phyloP scores from a whole-genome alignment of 257 asterid species.

The Nicotiana undulata region DNA sequence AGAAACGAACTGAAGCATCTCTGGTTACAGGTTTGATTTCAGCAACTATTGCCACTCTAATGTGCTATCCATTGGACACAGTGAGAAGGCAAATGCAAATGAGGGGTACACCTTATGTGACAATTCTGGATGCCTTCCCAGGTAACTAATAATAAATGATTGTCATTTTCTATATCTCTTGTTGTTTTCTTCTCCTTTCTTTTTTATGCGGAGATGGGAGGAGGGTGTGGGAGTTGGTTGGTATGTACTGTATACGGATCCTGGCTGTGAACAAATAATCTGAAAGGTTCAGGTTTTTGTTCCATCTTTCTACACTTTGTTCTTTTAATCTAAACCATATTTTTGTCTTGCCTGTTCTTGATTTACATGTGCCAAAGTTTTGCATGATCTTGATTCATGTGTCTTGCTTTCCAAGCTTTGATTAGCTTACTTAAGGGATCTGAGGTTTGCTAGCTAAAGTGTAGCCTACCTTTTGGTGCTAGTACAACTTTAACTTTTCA shows the following conservation, averaged over 20 bases:
- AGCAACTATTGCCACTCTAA: constrained; percentile 84
- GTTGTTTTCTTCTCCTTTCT: not conserved
- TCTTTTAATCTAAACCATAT: not conserved
- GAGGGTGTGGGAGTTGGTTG: too few relatives aligned
- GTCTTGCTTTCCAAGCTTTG: not conserved
- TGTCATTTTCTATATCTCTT: not conserved
- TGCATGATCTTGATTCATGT: not conserved
- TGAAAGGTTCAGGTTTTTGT: not conserved
- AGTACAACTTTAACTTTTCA: not conserved
- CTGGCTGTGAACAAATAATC: not conserved
- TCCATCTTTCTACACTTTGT: not conserved
- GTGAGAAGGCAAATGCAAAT: constrained; percentile 95
- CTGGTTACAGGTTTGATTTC: constrained; percentile 66
- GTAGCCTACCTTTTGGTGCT: not conserved
- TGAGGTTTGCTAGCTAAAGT: not conserved
- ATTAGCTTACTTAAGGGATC: not conserved
- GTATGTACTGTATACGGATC: too few relatives aligned
- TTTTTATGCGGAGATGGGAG: too few relatives aligned
- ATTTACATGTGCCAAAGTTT: not conserved
- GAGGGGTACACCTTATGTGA: constrained; percentile 75
- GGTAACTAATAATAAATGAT: constrained; percentile 33
- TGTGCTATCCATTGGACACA: constrained; percentile 96
- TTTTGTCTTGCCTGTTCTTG: not conserved
- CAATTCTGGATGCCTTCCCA: constrained; percentile 72
- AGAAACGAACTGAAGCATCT: constrained; percentile 74